Conservation (phyloP, 1,284 basidiomycete genomes). For the Caloboletus firmus region DNA sequence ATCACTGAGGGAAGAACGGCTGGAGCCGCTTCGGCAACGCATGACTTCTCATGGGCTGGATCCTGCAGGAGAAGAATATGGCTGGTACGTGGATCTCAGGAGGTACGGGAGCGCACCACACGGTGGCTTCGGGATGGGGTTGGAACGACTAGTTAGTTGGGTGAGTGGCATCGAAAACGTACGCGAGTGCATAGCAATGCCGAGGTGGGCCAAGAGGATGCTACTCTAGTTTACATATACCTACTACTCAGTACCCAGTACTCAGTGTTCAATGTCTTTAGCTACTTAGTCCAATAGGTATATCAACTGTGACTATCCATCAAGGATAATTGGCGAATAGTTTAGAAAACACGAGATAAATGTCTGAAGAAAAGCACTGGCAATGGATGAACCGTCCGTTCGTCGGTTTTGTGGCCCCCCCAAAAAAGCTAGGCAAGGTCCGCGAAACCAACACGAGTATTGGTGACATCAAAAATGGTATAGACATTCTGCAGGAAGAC, state of each 20-base stretch:
- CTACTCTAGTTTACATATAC: constrained; percentile 43
- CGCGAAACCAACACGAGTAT: constrained; percentile 32
- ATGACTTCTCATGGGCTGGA: constrained; percentile 54
- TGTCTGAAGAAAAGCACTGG: constrained; percentile 1
- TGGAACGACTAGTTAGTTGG: constrained; percentile 85
- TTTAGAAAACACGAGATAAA: background rate
- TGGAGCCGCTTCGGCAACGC: constrained; percentile 51
- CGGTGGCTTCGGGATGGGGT: constrained; percentile 92
- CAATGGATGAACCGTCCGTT: background rate
- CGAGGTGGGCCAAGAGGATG: constrained; percentile 84
- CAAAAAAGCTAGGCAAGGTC: constrained; percentile 21
- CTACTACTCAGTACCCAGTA: background rate
- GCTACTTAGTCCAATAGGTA: background rate
- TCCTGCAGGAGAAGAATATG: constrained; percentile 52
- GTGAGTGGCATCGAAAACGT: constrained; percentile 83
- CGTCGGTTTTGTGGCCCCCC: background rate
- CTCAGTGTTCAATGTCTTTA: background rate
- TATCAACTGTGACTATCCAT: background rate
- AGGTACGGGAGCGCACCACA: constrained; percentile 83
- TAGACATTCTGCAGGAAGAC: constrained; percentile 35
- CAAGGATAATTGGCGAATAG: background rate
- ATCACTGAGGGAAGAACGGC: constrained; percentile 84
- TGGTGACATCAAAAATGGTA: constrained; percentile 29
- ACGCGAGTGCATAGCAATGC: constrained; percentile 87
- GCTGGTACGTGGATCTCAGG: constrained; percentile 86